Evolutionary conservation across 176 grass and related monocot species (phyloP), one percentile per base, ranked within the genome.

Genomic region (Eleusine coracana): DNA sequence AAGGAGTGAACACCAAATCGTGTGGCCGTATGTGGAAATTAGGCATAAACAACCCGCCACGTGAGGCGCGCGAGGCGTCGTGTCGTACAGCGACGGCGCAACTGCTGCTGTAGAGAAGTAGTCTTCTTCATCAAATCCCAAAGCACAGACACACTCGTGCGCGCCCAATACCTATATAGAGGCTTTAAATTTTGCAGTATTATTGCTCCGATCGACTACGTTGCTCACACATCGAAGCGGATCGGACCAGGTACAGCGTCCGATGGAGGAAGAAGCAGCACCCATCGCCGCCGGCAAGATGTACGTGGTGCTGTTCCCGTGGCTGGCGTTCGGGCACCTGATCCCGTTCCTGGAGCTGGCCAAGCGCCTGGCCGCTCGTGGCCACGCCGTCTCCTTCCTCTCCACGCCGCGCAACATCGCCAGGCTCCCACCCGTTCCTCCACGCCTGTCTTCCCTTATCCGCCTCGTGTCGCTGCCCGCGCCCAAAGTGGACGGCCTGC

Each of bases 311-410:
- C 29, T 88, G 49, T 88, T 90, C 78, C 91, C 91, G 1, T 93
- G 91, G 91, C 69, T 90, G 39, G 84, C 87, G 66, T 85, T 87
- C 70, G 91, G 87, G 40, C 87, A 87, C 73, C 40, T 90, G 72
- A 56, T 87, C 20, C 87, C 87, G 1, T 90, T 39, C 60, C 37
- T 87, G 7, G 85, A 87, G 58, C 82, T 87, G 52, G 82, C 67
- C 28, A 88, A 90, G 76, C 66, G 52, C 14, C 61, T 93, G 0
- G 91, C 91, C 11, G 69, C 28, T 7, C 38, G 66, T 7, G 82
- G 87, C 38, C 87, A 93, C 70, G 73, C 48, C 25, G 68, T 94
- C 38, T 58, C 86, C 29, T 91, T 91, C 83, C 10, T 94, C 52
- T 88, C 89, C 79, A 94, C 88, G 55, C 74, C 85, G 16, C 23